These are phyloP conservation scores for Saturnispora dispora DNA, from an alignment of 805 yeast genomes.

Conservation along the genomic window DNA sequence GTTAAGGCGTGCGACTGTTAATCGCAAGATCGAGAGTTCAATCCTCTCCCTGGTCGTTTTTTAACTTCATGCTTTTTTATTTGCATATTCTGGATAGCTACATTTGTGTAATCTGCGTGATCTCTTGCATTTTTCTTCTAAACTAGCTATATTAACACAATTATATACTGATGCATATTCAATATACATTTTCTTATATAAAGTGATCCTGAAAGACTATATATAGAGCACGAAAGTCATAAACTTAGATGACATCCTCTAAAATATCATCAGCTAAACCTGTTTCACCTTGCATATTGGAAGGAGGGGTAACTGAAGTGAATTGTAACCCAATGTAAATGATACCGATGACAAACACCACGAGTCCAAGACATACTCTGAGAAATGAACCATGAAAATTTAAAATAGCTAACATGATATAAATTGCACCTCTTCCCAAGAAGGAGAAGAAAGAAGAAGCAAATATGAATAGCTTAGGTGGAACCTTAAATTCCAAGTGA, in stretches of 20 bases:
- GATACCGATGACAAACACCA: conserved; percentile 54
- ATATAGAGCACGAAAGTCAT: not conserved
- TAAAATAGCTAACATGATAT: conserved; percentile 41
- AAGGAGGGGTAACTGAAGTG: conserved; percentile 68
- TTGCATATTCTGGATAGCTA: too few species aligned
- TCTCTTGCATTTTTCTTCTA: not conserved
- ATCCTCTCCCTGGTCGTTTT: conserved; percentile 48
- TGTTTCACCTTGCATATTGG: conserved; percentile 58
- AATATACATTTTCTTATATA: not conserved
- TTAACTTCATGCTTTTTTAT: not conserved
- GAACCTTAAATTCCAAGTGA: conserved; percentile 36
- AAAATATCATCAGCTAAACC: conserved; percentile 27
- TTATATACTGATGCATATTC: not conserved
- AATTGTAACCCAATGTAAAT: conserved; percentile 57
- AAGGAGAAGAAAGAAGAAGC: conserved; percentile 63
- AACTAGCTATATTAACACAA: not conserved
- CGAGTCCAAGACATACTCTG: conserved; percentile 47
- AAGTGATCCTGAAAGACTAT: not conserved
- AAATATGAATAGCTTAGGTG: conserved; percentile 54
- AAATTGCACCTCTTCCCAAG: conserved; percentile 65
- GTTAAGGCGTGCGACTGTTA: conserved; percentile 57
- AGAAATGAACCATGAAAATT: conserved; percentile 42
- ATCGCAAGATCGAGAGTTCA: conserved; percentile 58
- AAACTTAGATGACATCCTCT: conserved; percentile 25
- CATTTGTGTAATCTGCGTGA: too few species aligned